phyloP scores from a whole-genome alignment of 1,284 basidiomycete species.

The Coniophora puteana region DNA sequence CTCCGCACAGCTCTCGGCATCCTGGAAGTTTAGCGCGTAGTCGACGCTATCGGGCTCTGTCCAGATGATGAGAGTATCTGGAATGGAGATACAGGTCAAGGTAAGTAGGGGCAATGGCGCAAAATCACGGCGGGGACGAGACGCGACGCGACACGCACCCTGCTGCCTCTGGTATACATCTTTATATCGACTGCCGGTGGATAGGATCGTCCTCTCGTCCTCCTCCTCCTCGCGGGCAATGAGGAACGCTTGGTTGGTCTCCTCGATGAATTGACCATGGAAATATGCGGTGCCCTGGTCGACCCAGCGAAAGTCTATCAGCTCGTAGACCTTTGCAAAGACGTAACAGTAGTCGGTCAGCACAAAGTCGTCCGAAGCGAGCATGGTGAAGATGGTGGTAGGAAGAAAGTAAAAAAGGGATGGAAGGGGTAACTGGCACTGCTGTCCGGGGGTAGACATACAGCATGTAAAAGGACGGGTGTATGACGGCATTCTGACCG shows the following conservation, averaged over 20 bases:
- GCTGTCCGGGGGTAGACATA: too few relatives aligned
- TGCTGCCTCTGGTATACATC: conserved; percentile 93
- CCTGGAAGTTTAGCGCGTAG: conserved; percentile 97
- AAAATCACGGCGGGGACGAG: too few relatives aligned
- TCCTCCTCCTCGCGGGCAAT: conserved; percentile 81
- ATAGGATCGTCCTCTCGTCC: conserved; percentile 66
- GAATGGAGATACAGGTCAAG: conserved; percentile 1
- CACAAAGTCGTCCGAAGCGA: too few relatives aligned
- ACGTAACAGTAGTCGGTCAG: conserved; percentile 24
- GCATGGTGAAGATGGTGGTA: too few relatives aligned
- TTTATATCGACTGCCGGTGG: conserved; percentile 71
- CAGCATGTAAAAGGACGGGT: too few relatives aligned
- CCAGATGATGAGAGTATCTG: conserved; percentile 98
- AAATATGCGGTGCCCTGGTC: conserved; percentile 95
- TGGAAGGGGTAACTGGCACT: too few relatives aligned
- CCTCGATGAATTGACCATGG: conserved; percentile 81
- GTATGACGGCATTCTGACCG: too few relatives aligned
- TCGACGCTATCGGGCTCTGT: conserved; percentile 94
- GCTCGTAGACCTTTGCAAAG: conserved; percentile 81
- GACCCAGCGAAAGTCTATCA: conserved; percentile 84
- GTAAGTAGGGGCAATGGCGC: conserved; percentile 8
- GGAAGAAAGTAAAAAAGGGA: too few relatives aligned
- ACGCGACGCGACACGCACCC: too few relatives aligned
- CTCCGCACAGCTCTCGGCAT: conserved; percentile 92
- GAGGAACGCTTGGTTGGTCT: conserved; percentile 75